Conservation (phyloP, 176 grass and related monocot species). For the Typha latifolia region DNA sequence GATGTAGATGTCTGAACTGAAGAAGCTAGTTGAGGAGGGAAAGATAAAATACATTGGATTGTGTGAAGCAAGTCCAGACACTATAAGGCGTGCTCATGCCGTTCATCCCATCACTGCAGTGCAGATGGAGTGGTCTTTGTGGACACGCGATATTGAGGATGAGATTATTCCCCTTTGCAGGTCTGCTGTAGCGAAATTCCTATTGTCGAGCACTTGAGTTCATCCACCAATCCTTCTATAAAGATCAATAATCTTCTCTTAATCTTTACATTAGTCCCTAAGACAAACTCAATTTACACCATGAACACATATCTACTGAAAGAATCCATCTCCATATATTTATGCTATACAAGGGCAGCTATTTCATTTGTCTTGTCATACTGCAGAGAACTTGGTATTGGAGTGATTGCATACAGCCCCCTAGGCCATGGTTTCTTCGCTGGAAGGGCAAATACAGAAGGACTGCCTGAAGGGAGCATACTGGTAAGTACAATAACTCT, state of each 20-base stretch:
- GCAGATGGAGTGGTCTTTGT: conserved; percentile 74
- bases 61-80: conserved; percentile 60
- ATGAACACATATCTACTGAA: conserved; percentile 7
- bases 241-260: no score
- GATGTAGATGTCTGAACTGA: conserved; percentile 58
- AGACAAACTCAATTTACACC: no score
- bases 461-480: conserved; percentile 38
- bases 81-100: conserved; percentile 54
- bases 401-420: conserved; percentile 71
- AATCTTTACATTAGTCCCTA: no score
- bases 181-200: conserved; percentile 22
- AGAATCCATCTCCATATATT: no score
- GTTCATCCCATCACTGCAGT: conserved; percentile 69
- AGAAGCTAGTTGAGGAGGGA: conserved; percentile 69
- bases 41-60: conserved; percentile 73
- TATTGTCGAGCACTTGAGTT: conserved; percentile 2
- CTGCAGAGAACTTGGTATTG: conserved; percentile 76
- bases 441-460: conserved; percentile 48
- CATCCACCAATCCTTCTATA: background rate
- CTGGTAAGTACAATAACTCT: conserved; percentile 33
- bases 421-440: conserved; percentile 74
- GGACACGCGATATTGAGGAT: conserved; percentile 76
- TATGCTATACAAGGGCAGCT: no score
- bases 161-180: conserved; percentile 77
- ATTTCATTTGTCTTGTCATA: conserved; percentile 1